Conservation (phyloP, 2,329 filamentous ascomycete species). For the Penicillium sp. region DNA sequence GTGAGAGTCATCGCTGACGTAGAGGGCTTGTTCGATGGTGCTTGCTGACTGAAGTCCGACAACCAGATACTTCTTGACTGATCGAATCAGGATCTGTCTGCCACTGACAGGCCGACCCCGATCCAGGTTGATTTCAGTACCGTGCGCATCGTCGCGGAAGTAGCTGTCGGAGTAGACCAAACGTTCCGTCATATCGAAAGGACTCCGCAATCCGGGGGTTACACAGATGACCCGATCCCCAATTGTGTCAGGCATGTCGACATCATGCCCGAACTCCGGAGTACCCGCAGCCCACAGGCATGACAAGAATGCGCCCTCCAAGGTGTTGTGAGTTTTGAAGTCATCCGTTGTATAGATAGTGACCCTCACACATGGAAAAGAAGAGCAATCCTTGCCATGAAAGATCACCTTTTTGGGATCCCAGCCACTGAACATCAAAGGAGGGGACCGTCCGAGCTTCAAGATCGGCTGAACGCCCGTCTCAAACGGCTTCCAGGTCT, state of each 20-base stretch:
- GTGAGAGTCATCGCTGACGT: slow-evolving; percentile 77
- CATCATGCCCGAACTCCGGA: slow-evolving; percentile 57
- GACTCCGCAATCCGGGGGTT: slow-evolving; percentile 68
- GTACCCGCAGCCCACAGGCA: slow-evolving; percentile 87
- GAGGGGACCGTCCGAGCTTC: slow-evolving; percentile 41
- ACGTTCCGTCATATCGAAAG: slow-evolving; percentile 70
- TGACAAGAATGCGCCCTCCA: slow-evolving; percentile 67
- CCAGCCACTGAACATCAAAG: slow-evolving; percentile 75
- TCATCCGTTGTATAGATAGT: slow-evolving; percentile 78
- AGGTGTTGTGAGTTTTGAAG: slow-evolving; percentile 66
- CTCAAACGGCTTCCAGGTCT: slow-evolving; percentile 74
- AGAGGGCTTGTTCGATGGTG: slow-evolving; percentile 88
- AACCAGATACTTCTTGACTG: slow-evolving; percentile 82
- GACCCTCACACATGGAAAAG: slow-evolving; percentile 56
- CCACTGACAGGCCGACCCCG: slow-evolving; percentile 72
- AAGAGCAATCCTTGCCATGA: slow-evolving; percentile 66
- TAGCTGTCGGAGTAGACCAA: slow-evolving; percentile 80
- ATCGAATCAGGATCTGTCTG: slow-evolving; percentile 69
- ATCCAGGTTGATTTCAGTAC: slow-evolving; percentile 72
- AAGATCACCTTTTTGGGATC: slow-evolving; percentile 86
- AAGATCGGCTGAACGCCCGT: slow-evolving; percentile 58
- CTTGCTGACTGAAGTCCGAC: slow-evolving; percentile 75
- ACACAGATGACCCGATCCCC: slow-evolving; percentile 76
- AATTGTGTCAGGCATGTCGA: slow-evolving; percentile 63
- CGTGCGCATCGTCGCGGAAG: slow-evolving; percentile 60